These are phyloP conservation scores for Teunomyces kruisii DNA, from an alignment of 805 yeast genomes.

Conservation along the genomic window DNA sequence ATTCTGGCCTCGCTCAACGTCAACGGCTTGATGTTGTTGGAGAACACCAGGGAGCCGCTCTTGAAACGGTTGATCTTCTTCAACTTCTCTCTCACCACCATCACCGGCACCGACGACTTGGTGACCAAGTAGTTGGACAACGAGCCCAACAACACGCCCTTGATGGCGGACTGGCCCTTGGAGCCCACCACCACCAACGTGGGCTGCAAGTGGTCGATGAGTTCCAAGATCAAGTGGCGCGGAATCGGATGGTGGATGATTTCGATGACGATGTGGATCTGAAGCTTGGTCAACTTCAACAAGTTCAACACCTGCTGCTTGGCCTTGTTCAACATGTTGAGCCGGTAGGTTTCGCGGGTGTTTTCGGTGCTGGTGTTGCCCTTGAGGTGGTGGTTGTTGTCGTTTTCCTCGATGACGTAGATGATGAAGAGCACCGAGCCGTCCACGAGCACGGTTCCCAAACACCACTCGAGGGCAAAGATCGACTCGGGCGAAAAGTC, in stretches of 20 bases:
- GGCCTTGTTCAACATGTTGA: constrained; percentile 42
- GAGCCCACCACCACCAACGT: constrained; percentile 76
- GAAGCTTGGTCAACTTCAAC: constrained; percentile 64
- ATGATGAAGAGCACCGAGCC: constrained; percentile 80
- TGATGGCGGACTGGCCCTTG: constrained; percentile 67
- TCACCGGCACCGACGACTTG: constrained; percentile 70
- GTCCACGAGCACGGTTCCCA: constrained; percentile 81
- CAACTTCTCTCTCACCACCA: constrained; percentile 74
- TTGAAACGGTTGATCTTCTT: constrained; percentile 64
- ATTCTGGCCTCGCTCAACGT: constrained; percentile 49
- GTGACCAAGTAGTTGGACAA: constrained; percentile 72
- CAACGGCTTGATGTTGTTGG: constrained; percentile 55
- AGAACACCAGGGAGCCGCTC: constrained; percentile 47
- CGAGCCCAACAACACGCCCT: constrained; percentile 73
- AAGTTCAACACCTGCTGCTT: constrained; percentile 47
- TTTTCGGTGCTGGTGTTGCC: constrained; percentile 37
- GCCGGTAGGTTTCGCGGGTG: constrained; percentile 34
- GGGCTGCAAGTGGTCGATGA: constrained; percentile 70
- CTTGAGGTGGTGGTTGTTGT: constrained; percentile 41
- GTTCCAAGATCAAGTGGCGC: constrained; percentile 64
- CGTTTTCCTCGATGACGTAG: constrained; percentile 53
- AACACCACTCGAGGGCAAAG: constrained; percentile 83
- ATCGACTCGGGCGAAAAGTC: constrained; percentile 82
- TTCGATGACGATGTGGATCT: constrained; percentile 71
- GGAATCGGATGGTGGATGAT: constrained; percentile 77